A percentile compares a stretch with the other conserved stretches of the same genome.
phyloP scores from a whole-genome alignment of 176 grass and related monocot species.

The Carex myosuroides region DNA sequence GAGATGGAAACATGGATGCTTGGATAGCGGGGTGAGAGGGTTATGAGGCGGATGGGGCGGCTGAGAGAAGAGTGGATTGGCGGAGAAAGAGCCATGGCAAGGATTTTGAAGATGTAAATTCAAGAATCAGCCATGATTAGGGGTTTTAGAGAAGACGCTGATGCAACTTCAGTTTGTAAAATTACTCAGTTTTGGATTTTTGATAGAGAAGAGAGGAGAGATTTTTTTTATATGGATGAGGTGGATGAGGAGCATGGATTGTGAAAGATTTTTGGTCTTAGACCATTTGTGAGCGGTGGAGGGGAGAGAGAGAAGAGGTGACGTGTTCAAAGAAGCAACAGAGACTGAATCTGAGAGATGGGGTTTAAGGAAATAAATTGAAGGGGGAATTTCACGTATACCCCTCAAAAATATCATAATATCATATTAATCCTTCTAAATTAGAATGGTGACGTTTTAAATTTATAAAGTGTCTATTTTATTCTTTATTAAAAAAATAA shows the following conservation, averaged over 20 bases:
- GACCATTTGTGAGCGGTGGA: neutral
- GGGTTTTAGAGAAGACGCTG: neutral
- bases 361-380: neutral
- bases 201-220: neutral
- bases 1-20: neutral
- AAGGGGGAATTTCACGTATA: neutral
- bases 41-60: neutral
- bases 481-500: too few species aligned
- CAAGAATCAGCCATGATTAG: slow-evolving; percentile 13
- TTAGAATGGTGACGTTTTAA: too few species aligned
- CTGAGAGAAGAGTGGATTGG: neutral
- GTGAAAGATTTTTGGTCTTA: neutral
- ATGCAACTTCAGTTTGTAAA: neutral
- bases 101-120: neutral
- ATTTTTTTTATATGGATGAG: neutral
- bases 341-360: neutral
- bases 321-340: slow-evolving; percentile 2
- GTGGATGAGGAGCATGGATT: neutral
- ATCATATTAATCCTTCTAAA: too few species aligned
- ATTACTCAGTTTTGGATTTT: neutral
- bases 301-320: neutral
- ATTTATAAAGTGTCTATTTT: too few species aligned
- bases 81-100: slow-evolving; percentile 12
- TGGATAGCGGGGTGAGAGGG: neutral
- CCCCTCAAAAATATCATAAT: too few species aligned